Evolutionary conservation across 371 early-diverging fungal species (phyloP).

Genomic region (Furculomyces boomerangus): DNA sequence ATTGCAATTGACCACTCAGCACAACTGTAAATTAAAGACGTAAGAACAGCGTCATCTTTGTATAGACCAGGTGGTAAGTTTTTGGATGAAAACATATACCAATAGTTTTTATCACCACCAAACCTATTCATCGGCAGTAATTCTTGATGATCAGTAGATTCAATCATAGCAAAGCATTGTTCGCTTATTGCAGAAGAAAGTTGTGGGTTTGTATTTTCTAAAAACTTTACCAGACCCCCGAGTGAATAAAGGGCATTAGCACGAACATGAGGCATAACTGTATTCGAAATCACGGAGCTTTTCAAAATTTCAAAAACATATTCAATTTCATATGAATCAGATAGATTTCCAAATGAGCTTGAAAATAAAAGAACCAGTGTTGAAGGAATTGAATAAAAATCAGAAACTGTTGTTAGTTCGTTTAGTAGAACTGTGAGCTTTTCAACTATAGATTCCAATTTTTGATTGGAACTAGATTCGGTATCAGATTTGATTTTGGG

Average conservation of each 20-base stretch:
- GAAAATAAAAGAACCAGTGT: neutral
- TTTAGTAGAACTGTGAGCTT: neutral
- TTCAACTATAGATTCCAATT: too few relatives aligned
- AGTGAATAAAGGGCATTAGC: neutral
- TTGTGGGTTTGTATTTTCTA: neutral
- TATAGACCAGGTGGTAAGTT: neutral
- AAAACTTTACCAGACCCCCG: neutral
- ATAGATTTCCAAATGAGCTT: neutral
- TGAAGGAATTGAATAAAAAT: neutral
- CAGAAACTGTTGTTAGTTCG: constrained; percentile 1
- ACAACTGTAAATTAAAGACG: neutral
- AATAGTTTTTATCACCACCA: neutral
- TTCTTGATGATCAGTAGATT: too few relatives aligned
- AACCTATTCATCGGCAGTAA: neutral
- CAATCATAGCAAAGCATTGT: neutral
- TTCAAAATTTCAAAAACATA: neutral
- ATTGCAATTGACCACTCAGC: neutral
- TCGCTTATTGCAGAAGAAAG: constrained; percentile 2
- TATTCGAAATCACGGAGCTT: neutral
- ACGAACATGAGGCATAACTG: neutral
- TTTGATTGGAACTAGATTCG: neutral
- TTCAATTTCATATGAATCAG: neutral
- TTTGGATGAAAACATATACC: neutral
- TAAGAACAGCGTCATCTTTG: neutral
- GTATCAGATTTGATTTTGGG: neutral